Base-by-base conservation (phyloP, 106 monocot species). In the Platanthera guangdongensis region DNA sequence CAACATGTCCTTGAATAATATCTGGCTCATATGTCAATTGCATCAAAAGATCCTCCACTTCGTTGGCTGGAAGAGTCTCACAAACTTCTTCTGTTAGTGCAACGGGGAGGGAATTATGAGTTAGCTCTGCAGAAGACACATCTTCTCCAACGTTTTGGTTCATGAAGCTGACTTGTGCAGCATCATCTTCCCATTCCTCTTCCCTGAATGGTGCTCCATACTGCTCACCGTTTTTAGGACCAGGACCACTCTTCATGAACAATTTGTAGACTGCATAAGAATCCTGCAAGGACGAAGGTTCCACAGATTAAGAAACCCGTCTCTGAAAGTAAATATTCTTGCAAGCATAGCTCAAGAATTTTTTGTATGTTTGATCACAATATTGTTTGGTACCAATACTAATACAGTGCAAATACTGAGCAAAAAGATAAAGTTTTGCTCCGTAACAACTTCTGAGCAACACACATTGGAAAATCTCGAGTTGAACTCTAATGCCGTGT, bases 211-310 rank as follows among this genome's bases (percentile, higher is more conserved):
- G 90, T 13, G 96, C 93, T 47, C 96, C 96, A 80, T 93, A 93
- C 73, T 96, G 87, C 50, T 96, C 96, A 25, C 93, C 93, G 59
- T 89, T 96, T 75, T 93, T 96, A 8, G 96, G 96, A 51, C 96
- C 96, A 59, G 83, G 82, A 1, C 93, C 93, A 70, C 96, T 96
- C 86, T 93, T 96, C 68, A 78, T 81, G 47, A 87, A 93, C 28
- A 89, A 22, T 72, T 89, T 91, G 73, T 90, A 96, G 8, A 96
- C 81, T 0, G 88, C 93, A 78, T 84, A 93, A 46, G 73, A 74
- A 74, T 91, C 96, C 88, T 95, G 87, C 16, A 76, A 74, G 48
- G 51, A 50, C 13, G 47, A 9, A 18, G 60, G n/a, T 16, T 59
- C 46, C 18, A 48, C 4, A 25, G 9, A 53, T 50, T n/a, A n/a